Conservation (phyloP, 352 stramenopile genomes). For the Thraustochytrium aureum region DNA sequence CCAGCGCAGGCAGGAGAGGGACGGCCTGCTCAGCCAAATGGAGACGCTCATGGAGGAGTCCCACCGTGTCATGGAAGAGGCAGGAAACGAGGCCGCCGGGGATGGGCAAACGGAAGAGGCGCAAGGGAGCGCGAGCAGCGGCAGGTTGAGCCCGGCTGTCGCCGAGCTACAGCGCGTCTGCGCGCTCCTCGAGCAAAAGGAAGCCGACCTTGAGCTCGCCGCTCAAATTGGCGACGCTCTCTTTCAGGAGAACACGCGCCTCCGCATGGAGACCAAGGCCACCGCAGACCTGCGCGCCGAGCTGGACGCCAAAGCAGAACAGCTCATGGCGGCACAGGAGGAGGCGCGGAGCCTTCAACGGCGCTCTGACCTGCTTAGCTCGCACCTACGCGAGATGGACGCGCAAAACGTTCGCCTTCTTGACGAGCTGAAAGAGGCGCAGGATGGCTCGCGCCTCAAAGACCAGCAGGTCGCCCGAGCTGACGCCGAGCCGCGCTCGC, state of each 20-base stretch:
- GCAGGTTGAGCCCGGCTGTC: too few species aligned
- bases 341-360: conserved; percentile 7
- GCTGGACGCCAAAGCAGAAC: conserved; percentile 10
- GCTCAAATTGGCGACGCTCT: conserved; percentile 50
- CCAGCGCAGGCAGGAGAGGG: not conserved
- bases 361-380: not conserved
- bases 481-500: not conserved
- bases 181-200: conserved; percentile 18
- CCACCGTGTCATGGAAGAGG: too few species aligned
- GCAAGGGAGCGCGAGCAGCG: too few species aligned
- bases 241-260: conserved; percentile 48
- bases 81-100: too few species aligned
- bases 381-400: conserved; percentile 1
- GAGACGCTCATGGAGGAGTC: conserved; percentile 1
- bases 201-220: conserved; percentile 48
- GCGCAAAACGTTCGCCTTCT: not conserved
- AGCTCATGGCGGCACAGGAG: conserved; percentile 24
- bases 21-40: conserved; percentile 6
- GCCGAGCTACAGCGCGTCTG: not conserved
- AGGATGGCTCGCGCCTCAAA: too few species aligned
- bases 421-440: too few species aligned
- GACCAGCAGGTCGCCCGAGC: not conserved
- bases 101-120: too few species aligned
- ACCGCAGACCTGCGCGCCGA: not conserved
- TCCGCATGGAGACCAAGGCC: conserved; percentile 38